phyloP scores from a whole-genome alignment of 352 stramenopile species.

The Phytophthora pinifolia region DNA sequence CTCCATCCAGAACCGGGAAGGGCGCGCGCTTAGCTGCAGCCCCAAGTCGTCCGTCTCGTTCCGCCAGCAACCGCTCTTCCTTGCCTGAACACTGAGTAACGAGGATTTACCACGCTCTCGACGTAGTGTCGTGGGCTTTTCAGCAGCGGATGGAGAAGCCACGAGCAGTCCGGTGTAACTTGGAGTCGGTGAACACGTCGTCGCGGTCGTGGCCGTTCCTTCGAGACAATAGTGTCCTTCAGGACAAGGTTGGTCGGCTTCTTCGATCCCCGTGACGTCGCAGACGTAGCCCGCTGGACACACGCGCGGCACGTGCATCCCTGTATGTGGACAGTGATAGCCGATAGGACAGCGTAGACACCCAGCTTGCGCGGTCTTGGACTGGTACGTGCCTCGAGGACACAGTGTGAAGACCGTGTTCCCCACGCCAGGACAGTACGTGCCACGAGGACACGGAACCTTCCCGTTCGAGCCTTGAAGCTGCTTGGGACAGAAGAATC shows the following conservation, averaged over 20 bases:
- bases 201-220: slow-evolving; percentile 93
- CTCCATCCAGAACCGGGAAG: slow-evolving; percentile 94
- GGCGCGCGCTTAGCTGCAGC: slow-evolving; percentile 85
- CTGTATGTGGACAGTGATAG: slow-evolving; percentile 93
- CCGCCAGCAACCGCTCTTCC: slow-evolving; percentile 92
- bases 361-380: slow-evolving; percentile 57
- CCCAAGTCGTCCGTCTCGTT: slow-evolving; percentile 96
- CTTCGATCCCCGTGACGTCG: slow-evolving; percentile 92
- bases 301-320: slow-evolving; percentile 92
- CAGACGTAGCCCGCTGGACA: slow-evolving; percentile 95
- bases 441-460: slow-evolving; percentile 66
- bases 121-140: slow-evolving; percentile 45
- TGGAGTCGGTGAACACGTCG: slow-evolving; percentile 69
- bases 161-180: slow-evolving; percentile 44
- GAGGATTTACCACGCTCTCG: slow-evolving; percentile 26
- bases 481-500: slow-evolving; percentile 85
- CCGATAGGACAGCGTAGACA: slow-evolving; percentile 95
- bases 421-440: slow-evolving; percentile 73
- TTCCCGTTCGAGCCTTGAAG: slow-evolving; percentile 36
- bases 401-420: slow-evolving; percentile 95
- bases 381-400: slow-evolving; percentile 93
- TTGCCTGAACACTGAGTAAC: slow-evolving; percentile 52
- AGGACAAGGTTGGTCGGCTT: slow-evolving; percentile 93
- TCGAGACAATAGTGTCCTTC: slow-evolving; percentile 95
- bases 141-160: slow-evolving; percentile 30